Evolutionary conservation across 257 asterid genomes (phyloP).

Genomic region (Haberlea rhodopensis): DNA sequence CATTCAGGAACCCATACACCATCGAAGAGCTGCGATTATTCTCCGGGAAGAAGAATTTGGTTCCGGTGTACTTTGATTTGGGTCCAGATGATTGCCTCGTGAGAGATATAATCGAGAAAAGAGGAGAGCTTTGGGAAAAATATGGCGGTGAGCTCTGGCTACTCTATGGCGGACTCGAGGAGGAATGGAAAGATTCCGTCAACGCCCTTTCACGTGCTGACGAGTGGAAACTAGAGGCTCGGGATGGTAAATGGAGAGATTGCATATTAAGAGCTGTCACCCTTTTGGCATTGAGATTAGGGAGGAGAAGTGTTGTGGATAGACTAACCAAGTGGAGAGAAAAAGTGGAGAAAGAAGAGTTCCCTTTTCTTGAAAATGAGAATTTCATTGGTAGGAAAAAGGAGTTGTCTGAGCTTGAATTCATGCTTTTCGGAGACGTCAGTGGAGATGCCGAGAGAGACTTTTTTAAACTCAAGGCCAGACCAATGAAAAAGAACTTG

Average conservation of each 20-base stretch:
- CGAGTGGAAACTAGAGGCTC: conserved; percentile 94
- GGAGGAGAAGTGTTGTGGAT: conserved; percentile 84
- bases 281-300: conserved; percentile 82
- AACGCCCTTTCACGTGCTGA: conserved; percentile 72
- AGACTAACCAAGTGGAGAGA: conserved; percentile 78
- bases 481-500: conserved; percentile 64
- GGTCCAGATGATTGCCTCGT: conserved; percentile 86
- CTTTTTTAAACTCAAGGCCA: conserved; percentile 72
- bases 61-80: conserved; percentile 83
- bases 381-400: conserved; percentile 74
- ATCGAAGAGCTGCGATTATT: conserved; percentile 83
- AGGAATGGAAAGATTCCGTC: conserved; percentile 91
- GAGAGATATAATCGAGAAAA: conserved; percentile 79
- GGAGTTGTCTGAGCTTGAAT: conserved; percentile 75
- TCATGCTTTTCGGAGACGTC: conserved; percentile 80
- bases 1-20: conserved; percentile 79
- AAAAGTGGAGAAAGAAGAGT: conserved; percentile 75
- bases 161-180: conserved; percentile 80
- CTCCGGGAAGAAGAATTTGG: conserved; percentile 88
- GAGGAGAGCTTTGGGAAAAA: conserved; percentile 95
- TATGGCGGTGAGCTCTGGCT: conserved; percentile 95
- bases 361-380: conserved; percentile 73
- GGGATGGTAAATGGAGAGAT: conserved; percentile 89
- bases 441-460: conserved; percentile 66
- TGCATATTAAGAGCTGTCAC: conserved; percentile 82